These are phyloP conservation scores for Cyphellophora attinorum DNA, from an alignment of 2,329 filamentous ascomycete genomes.

Conservation along the genomic window DNA sequence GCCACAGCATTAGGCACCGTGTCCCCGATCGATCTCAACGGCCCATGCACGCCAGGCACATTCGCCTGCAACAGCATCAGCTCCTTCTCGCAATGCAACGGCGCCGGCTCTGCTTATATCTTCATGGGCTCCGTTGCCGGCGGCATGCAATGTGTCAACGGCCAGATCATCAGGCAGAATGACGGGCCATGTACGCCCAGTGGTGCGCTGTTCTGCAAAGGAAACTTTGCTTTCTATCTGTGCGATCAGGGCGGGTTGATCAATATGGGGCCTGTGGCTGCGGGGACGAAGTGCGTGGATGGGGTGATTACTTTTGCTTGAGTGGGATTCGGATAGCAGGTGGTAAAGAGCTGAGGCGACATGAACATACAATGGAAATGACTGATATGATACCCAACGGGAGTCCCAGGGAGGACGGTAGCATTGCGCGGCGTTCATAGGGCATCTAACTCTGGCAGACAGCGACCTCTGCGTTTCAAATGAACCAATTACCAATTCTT, in stretches of 20 bases:
- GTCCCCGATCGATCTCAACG: constrained; percentile 1
- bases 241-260: constrained; percentile 18
- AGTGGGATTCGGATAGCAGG: too few species aligned
- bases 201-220: constrained; percentile 12
- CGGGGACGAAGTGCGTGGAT: constrained; percentile 24
- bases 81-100: constrained; percentile 26
- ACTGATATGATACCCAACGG: too few species aligned
- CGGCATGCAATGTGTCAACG: constrained; percentile 14
- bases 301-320: constrained; percentile 10
- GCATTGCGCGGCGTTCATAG: too few species aligned
- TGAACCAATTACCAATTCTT: too few species aligned
- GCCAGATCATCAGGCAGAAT: constrained; percentile 12
- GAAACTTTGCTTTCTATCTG: constrained; percentile 10
- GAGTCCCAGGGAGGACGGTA: too few species aligned
- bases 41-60: constrained; percentile 20
- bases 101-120: constrained; percentile 15
- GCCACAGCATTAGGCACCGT: background rate
- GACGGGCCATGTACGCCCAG: constrained; percentile 11
- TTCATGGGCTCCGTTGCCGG: constrained; percentile 16
- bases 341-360: too few species aligned
- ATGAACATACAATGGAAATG: too few species aligned
- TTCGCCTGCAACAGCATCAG: constrained; percentile 26
- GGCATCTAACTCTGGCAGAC: too few species aligned
- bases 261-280: constrained; percentile 29
- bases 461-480: too few species aligned